Percentiles rank a stretch among this genome's conserved stretches.
Evolutionary conservation across 2,329 filamentous ascomycete species (phyloP).

Genomic region (Fusarium robinianum): DNA sequence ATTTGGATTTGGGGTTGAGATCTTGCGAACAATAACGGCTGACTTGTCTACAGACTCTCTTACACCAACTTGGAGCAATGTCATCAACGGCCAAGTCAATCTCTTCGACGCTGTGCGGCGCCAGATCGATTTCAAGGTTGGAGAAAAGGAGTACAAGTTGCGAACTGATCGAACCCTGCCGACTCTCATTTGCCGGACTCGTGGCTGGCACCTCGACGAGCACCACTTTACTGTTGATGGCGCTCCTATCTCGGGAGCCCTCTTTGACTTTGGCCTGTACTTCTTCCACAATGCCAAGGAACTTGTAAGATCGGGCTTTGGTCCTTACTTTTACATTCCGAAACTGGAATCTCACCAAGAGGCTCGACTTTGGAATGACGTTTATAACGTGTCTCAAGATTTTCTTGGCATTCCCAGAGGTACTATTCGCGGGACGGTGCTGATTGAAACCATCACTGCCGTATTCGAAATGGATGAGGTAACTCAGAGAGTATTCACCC

Average conservation of each 20-base stretch:
- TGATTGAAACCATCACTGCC: conserved; percentile 97
- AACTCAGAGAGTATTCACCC: no score
- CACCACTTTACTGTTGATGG: conserved; percentile 97
- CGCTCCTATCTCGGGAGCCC: conserved; percentile 86
- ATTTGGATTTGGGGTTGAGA: neutral
- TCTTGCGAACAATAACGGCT: conserved; percentile 21
- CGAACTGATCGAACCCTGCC: conserved; percentile 84
- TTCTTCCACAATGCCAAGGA: conserved; percentile 98
- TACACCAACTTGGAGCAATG: conserved; percentile 98
- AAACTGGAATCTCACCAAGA: conserved; percentile 99
- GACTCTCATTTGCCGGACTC: conserved; percentile 90
- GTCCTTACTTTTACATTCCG: conserved; percentile 96
- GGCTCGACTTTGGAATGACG: conserved; percentile 97
- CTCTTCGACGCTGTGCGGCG: conserved; percentile 93
- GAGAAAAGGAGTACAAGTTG: conserved; percentile 95
- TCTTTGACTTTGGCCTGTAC: conserved; percentile 98
- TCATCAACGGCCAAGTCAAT: conserved; percentile 98
- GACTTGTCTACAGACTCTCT: conserved; percentile 73
- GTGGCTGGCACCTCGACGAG: conserved; percentile 98
- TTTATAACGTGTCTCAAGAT: conserved; percentile 94
- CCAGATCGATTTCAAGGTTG: conserved; percentile 95
- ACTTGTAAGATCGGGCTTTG: conserved; percentile 79
- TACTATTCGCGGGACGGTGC: conserved; percentile 90
- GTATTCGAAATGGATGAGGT: conserved; percentile 99
- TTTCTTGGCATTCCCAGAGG: conserved; percentile 86